Conservation (phyloP, 73 alveolate genomes). For the Strombidium stylifer region DNA sequence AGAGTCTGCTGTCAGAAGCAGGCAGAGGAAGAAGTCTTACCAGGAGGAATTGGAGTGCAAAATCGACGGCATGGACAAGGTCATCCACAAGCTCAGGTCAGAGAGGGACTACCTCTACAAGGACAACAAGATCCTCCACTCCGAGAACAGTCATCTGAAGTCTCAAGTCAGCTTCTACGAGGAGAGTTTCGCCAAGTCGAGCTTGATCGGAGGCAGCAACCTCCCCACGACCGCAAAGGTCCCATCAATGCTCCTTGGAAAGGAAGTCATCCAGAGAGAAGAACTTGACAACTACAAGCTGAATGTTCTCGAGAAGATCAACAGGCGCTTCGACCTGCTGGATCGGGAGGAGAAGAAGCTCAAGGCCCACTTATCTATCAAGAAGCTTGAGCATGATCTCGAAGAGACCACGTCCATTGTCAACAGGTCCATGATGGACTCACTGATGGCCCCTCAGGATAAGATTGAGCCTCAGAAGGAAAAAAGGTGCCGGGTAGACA, state of each 20-base stretch:
- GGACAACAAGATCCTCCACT: constrained; percentile 19
- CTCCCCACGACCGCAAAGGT: too few species aligned
- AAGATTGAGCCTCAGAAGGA: too few species aligned
- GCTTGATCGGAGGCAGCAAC: constrained; percentile 3
- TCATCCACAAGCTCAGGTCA: constrained; percentile 10
- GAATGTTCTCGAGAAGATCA: constrained; percentile 13
- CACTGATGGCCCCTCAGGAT: too few species aligned
- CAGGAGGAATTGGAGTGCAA: constrained; percentile 27
- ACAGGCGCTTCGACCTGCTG: constrained; percentile 1
- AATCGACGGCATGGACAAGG: constrained; percentile 18
- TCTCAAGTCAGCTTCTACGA: constrained; percentile 6
- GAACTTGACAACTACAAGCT: constrained; percentile 13
- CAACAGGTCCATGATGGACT: too few species aligned
- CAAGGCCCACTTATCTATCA: too few species aligned
- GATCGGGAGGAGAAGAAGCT: too few species aligned
- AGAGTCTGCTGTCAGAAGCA: constrained; percentile 32
- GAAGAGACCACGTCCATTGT: too few species aligned
- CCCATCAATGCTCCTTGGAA: too few species aligned
- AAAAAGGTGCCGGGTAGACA: too few species aligned
- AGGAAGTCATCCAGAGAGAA: background rate
- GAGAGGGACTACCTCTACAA: too few species aligned
- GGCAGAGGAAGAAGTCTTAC: constrained; percentile 20
- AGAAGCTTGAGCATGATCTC: too few species aligned
- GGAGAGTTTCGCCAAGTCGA: constrained; percentile 30
- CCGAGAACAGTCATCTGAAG: constrained; percentile 17